Evolutionary conservation across 805 yeast species (phyloP), one percentile per base, ranked within the genome.

Genomic region (Wickerhamiella kazuoi): DNA sequence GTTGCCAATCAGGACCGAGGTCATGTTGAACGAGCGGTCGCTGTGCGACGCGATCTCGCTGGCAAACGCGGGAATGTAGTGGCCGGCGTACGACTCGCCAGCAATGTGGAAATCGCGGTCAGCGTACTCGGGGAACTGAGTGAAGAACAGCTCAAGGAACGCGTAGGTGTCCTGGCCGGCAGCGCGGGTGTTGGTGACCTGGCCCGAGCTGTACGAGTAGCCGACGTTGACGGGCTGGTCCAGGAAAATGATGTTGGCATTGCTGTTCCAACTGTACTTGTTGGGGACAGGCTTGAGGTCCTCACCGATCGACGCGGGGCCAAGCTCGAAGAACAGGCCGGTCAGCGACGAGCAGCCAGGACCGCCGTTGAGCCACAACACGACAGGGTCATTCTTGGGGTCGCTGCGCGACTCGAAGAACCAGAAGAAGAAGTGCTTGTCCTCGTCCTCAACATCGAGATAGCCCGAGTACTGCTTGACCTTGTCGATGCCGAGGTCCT

Each of bases 321-420:
- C 94, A 50, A 82, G 67, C 56, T 83, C 94, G 55, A 81, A 80
- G 55, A 82, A 78, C 48, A 81, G 67, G 0, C 94, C 94, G 14
- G 93, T 80, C 61, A 81, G 61, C 9, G 93, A 80, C 14, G 93
- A 79, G 61, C 94, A 83, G 3, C 95, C 95, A 34, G 95, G 94
- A 15, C 95, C 95, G 50, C 95, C 95, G 55, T 83, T 83, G 55
- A 83, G 68, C 94, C 94, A 82, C 51, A 84, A 65, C 37, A 84
- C 70, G 31, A 82, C 66, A 1, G 94, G 94, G 59, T 82, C 94
- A 44, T 68, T 79, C 46, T 62, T 62, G 15, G 94, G 94, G 58
- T 80, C 86, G 56, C 76, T 78, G 66, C 93, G 73, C 43, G 87
- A 76, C 61, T 83, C 94, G 51, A 83, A 84, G 54, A 76, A 77